Evolutionary conservation across 306 rosid genomes (phyloP).

Genomic region (Myrica gale): DNA sequence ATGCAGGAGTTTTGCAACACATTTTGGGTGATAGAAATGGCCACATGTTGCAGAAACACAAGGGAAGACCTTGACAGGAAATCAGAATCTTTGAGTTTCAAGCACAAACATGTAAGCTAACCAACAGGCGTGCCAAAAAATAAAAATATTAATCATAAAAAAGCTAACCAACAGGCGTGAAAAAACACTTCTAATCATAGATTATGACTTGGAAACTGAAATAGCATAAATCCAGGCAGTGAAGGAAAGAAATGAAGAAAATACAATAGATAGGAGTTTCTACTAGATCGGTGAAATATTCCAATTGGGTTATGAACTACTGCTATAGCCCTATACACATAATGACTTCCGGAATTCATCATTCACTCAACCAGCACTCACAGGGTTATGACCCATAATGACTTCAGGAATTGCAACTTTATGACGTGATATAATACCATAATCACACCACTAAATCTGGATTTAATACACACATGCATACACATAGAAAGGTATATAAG

Average conservation of each 20-base stretch:
- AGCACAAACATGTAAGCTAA: conserved; percentile 1
- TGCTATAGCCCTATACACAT: neutral
- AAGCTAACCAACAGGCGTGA: too few species aligned
- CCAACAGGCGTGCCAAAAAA: too few species aligned
- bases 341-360: conserved; percentile 5
- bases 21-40: conserved; percentile 57
- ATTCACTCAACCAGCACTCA: neutral
- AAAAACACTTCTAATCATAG: conserved; percentile 9
- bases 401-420: neutral
- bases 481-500: too few species aligned
- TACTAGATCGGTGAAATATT: neutral
- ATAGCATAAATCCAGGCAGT: neutral
- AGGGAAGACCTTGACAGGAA: conserved; percentile 47
- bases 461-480: neutral
- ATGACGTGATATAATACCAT: neutral
- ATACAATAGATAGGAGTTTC: neutral
- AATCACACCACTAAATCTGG: neutral
- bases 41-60: conserved; percentile 61
- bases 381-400: neutral
- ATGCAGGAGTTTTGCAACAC: conserved; percentile 50
- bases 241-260: neutral
- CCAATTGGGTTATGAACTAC: conserved; percentile 6
- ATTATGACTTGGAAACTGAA: conserved; percentile 3
- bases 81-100: neutral
- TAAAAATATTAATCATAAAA: too few species aligned